Evolutionary conservation across 2,329 filamentous ascomycete genomes (phyloP).

Genomic region (Aspergillus ochraceus): DNA sequence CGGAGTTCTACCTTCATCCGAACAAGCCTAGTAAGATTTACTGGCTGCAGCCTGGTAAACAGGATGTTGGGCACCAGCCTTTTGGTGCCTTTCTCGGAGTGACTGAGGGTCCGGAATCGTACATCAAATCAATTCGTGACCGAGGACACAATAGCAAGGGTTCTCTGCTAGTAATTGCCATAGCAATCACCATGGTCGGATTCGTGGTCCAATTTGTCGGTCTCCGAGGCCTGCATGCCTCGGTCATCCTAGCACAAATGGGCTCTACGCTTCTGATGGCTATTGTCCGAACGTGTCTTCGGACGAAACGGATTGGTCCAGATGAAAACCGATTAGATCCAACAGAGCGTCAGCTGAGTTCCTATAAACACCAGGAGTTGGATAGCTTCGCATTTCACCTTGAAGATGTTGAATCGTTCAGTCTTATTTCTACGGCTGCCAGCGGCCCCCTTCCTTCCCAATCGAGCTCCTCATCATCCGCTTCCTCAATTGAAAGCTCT

Average conservation of each 20-base stretch:
- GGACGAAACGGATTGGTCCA: conserved; percentile 31
- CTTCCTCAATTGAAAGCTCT: conserved; percentile 3
- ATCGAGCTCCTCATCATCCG: conserved; percentile 10
- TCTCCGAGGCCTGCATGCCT: conserved; percentile 37
- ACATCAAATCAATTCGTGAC: conserved; percentile 31
- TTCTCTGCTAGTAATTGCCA: conserved; percentile 20
- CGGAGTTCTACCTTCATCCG: conserved; percentile 24
- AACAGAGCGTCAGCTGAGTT: conserved; percentile 20
- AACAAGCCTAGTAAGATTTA: conserved; percentile 32
- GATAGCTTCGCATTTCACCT: conserved; percentile 34
- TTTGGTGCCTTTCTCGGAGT: conserved; percentile 38
- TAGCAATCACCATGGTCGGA: conserved; percentile 31
- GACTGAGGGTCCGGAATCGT: conserved; percentile 22
- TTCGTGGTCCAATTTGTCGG: conserved; percentile 43
- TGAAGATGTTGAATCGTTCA: conserved; percentile 24
- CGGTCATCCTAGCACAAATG: conserved; percentile 36
- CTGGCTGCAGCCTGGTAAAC: conserved; percentile 41
- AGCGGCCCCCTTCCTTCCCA: conserved; percentile 6
- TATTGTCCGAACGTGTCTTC: conserved; percentile 34
- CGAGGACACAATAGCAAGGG: conserved; percentile 13
- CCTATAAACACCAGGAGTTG: conserved; percentile 31
- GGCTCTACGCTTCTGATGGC: conserved; percentile 40
- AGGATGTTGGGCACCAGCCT: conserved; percentile 39
- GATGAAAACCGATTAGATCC: conserved; percentile 28
- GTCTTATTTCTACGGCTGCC: conserved; percentile 9